Evolutionary conservation across 495 filamentous ascomycete species (phyloP).

Genomic region (Penicillium daleae): DNA sequence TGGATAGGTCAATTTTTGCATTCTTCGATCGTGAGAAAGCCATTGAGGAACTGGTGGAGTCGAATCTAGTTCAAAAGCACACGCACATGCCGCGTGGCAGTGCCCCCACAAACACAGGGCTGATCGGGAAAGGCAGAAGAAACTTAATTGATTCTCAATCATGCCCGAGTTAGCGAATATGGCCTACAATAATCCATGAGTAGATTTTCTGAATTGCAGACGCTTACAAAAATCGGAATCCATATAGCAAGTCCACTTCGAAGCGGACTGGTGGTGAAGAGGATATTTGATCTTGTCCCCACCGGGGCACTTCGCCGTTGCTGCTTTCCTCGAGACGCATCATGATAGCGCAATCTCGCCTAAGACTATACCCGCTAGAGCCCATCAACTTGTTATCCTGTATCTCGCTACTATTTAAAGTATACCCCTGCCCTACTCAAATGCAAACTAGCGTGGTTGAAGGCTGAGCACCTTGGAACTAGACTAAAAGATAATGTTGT

Average conservation of each 20-base stretch:
- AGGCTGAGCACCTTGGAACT: not conserved
- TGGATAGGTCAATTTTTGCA: slow-evolving; percentile 16
- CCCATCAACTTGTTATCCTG: no score
- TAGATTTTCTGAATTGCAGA: no score
- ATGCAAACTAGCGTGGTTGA: not conserved
- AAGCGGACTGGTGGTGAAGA: no score
- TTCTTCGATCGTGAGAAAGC: not conserved
- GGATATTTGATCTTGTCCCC: no score
- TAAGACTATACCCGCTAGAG: slow-evolving; percentile 9
- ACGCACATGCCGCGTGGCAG: slow-evolving; percentile 26
- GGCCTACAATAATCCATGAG: not conserved
- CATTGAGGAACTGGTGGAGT: slow-evolving; percentile 7
- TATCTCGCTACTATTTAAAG: not conserved
- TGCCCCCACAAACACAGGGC: slow-evolving; percentile 13
- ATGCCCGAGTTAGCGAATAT: not conserved
- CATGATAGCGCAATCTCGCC: slow-evolving; percentile 1
- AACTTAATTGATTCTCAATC: not conserved
- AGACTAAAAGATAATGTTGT: not conserved
- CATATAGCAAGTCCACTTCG: not conserved
- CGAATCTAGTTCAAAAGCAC: slow-evolving; percentile 10
- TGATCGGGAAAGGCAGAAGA: no score
- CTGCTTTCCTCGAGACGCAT: not conserved
- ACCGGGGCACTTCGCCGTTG: not conserved
- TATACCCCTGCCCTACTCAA: not conserved
- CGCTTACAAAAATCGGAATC: no score